Conservation (phyloP, 441 rosid species). For the Euphorbia corollata region DNA sequence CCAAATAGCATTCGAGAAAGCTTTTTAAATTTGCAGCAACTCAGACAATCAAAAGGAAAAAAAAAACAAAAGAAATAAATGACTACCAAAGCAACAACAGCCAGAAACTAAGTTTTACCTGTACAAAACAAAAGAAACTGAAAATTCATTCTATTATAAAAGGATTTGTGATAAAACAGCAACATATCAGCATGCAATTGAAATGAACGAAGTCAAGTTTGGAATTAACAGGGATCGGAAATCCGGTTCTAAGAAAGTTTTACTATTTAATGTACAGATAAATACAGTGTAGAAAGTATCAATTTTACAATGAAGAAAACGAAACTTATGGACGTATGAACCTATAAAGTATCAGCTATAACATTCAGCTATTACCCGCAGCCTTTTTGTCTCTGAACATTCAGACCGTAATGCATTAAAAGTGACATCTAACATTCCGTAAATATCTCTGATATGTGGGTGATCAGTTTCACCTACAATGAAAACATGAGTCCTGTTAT, state of each 20-base stretch:
- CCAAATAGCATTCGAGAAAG: no score
- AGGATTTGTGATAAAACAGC: not conserved
- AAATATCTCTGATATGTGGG: slow-evolving; percentile 16
- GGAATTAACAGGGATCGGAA: not conserved
- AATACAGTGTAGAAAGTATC: no score
- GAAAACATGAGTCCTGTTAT: slow-evolving; percentile 18
- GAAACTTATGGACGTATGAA: no score
- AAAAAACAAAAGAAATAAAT: no score
- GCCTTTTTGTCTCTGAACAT: not conserved
- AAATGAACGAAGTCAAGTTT: not conserved
- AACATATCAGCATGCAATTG: not conserved
- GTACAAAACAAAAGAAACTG: not conserved
- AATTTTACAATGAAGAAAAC: no score
- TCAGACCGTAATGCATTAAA: not conserved
- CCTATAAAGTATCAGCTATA: not conserved
- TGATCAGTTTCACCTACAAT: slow-evolving; percentile 19
- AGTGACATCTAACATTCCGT: slow-evolving; percentile 9
- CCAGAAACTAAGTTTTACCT: no score
- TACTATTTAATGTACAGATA: no score
- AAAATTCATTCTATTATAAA: not conserved
- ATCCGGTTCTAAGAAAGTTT: not conserved
- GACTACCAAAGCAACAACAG: no score
- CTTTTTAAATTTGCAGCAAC: no score
- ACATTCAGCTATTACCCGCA: not conserved
- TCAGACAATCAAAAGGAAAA: no score